Conservation (phyloP, 768 basidiomycete species). For the Boletus rex-veris region DNA sequence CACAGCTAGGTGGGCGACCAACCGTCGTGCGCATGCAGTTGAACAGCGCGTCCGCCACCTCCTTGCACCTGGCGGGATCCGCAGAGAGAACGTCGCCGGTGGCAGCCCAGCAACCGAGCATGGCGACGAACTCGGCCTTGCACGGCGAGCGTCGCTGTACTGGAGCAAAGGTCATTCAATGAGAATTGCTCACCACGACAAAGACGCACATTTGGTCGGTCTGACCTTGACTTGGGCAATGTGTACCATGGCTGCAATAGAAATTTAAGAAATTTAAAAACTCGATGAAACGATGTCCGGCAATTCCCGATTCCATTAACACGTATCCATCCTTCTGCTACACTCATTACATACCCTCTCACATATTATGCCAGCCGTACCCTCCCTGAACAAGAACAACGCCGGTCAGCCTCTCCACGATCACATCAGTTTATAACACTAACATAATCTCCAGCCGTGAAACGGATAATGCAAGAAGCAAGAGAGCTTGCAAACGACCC, state of each 20-base stretch:
- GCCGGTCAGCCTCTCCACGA: conserved; percentile 52
- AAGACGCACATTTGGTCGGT: conserved; percentile 58
- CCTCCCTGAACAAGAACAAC: conserved; percentile 80
- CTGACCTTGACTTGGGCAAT: conserved; percentile 80
- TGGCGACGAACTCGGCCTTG: conserved; percentile 57
- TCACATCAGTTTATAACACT: background rate
- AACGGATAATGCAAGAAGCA: conserved; percentile 97
- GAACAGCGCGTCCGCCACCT: conserved; percentile 58
- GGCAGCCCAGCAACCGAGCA: conserved; percentile 89
- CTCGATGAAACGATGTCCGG: background rate
- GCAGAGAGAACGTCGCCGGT: conserved; percentile 56
- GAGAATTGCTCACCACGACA: background rate
- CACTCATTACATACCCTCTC: too few relatives aligned
- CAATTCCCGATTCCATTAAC: conserved; percentile 8
- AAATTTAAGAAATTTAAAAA: background rate
- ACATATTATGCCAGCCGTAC: too few relatives aligned
- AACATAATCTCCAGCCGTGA: conserved; percentile 58
- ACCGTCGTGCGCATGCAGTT: conserved; percentile 87
- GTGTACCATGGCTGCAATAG: conserved; percentile 45
- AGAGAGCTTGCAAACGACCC: conserved; percentile 83
- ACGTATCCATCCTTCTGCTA: background rate
- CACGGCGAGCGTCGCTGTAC: conserved; percentile 17
- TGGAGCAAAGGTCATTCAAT: background rate
- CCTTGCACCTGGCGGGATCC: conserved; percentile 47
- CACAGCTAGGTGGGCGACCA: conserved; percentile 29